phyloP scores from a whole-genome alignment of 1,284 basidiomycete species.

The Trichosporon sp. region DNA sequence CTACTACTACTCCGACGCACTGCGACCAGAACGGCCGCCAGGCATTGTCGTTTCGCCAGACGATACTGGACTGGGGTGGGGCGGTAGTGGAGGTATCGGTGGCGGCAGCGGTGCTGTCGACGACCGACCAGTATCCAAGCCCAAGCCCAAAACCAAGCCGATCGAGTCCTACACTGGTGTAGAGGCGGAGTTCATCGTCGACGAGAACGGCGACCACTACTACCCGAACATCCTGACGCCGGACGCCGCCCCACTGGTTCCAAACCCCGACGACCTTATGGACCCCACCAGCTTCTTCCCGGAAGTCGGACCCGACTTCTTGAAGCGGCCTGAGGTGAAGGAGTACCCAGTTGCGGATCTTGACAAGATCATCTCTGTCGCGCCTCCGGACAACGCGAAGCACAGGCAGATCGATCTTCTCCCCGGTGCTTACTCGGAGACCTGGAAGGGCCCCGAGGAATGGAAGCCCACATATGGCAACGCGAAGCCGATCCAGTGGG shows the following conservation, averaged over 20 bases:
- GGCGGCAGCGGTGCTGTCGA: not conserved
- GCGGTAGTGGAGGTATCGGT: not conserved
- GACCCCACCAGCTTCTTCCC: constrained; percentile 39
- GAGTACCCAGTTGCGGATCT: constrained; percentile 40
- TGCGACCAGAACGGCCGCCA: not conserved
- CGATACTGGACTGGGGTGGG: not conserved
- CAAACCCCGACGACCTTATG: constrained; percentile 38
- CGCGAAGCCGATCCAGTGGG: constrained; percentile 41
- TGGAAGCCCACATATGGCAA: constrained; percentile 41
- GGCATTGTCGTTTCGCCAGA: not conserved
- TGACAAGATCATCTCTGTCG: constrained; percentile 40
- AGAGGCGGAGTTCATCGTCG: constrained; percentile 32
- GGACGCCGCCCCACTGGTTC: constrained; percentile 44
- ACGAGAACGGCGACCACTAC: constrained; percentile 44
- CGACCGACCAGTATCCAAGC: constrained; percentile 1
- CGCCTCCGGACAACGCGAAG: constrained; percentile 22
- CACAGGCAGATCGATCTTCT: constrained; percentile 27
- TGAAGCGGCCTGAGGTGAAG: constrained; percentile 28
- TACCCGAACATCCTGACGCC: constrained; percentile 29
- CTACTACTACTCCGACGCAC: constrained; percentile 20
- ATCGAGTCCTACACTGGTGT: not conserved
- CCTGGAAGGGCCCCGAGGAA: constrained; percentile 44
- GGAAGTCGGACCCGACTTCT: constrained; percentile 41
- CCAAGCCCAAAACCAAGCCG: constrained; percentile 17
- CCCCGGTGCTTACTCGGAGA: constrained; percentile 35